A percentile compares a stretch with the other conserved stretches of the same genome.
These are phyloP conservation scores for Schwanniomyces pseudopolymorphus DNA, from an alignment of 805 yeast genomes.

Conservation along the genomic window DNA sequence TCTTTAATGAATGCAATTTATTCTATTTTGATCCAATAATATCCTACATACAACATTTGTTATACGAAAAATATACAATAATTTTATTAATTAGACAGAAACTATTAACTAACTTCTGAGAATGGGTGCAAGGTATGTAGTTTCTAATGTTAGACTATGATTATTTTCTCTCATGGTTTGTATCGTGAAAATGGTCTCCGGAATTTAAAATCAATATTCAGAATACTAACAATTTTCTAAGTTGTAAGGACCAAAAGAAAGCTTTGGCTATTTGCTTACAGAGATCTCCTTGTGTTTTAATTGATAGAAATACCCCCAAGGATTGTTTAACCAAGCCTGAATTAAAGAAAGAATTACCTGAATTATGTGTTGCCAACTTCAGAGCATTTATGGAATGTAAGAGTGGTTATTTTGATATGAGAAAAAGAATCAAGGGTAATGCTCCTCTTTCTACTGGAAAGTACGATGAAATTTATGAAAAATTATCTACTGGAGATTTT, in stretches of 20 bases:
- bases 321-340: conserved; percentile 83
- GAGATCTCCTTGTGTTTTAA: conserved; percentile 92
- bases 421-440: conserved; percentile 89
- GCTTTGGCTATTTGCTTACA: conserved; percentile 96
- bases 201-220: neutral
- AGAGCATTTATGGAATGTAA: conserved; percentile 87
- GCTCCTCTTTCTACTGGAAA: conserved; percentile 92
- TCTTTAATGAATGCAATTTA: too few species aligned
- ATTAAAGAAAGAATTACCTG: conserved; percentile 75
- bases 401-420: conserved; percentile 86
- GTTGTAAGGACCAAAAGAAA: conserved; percentile 91
- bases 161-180: neutral
- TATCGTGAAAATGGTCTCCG: neutral
- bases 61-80: neutral
- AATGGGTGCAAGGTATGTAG: conserved; percentile 57
- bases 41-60: neutral
- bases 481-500: conserved; percentile 76
- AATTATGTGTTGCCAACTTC: conserved; percentile 81
- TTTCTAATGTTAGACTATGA: neutral
- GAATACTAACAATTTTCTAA: conserved; percentile 25
- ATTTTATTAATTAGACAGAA: neutral
- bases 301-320: conserved; percentile 86
- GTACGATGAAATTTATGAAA: conserved; percentile 83
- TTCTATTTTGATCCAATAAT: neutral
- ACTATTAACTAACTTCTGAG: neutral